These are phyloP conservation scores for Pleurotus cornucopiae DNA, from an alignment of 768 basidiomycete species.

Conservation along the genomic window DNA sequence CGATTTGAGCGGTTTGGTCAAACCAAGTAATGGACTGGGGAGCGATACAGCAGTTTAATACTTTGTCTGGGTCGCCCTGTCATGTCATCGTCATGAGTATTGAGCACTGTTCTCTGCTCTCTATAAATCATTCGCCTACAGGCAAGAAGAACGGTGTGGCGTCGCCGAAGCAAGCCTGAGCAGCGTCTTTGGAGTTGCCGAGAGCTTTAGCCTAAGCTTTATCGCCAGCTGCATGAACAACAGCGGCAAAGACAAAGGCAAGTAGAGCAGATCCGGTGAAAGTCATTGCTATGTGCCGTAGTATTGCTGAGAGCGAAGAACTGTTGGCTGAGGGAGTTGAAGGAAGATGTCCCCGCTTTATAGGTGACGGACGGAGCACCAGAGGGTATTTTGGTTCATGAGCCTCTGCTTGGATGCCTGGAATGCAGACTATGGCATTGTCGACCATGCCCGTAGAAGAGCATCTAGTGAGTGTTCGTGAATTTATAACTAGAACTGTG, in stretches of 20 bases:
- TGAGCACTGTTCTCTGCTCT: too few species aligned
- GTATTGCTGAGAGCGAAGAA: neutral
- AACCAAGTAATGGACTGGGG: neutral
- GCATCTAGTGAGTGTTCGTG: too few species aligned
- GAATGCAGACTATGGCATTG: too few species aligned
- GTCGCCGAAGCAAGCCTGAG: neutral
- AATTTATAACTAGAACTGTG: too few species aligned
- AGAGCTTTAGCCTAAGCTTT: neutral
- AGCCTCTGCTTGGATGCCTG: too few species aligned
- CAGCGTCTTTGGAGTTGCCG: neutral
- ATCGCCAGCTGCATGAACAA: neutral
- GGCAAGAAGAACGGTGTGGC: neutral
- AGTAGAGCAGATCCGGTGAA: neutral
- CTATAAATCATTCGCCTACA: neutral
- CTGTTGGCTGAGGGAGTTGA: neutral
- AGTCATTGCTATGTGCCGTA: neutral
- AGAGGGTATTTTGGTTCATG: too few species aligned
- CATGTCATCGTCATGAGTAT: neutral
- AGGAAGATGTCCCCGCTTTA: too few species aligned
- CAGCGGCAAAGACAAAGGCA: slow-evolving; percentile 1
- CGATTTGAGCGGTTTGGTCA: neutral
- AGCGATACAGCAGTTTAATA: neutral
- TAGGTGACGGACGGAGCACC: too few species aligned
- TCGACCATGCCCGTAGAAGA: too few species aligned
- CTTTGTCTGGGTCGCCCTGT: neutral